Percentiles rank a stretch among this genome's conserved stretches.
Evolutionary conservation across 257 asterid species (phyloP).

Genomic region (Lithospermum erythrorhizon): DNA sequence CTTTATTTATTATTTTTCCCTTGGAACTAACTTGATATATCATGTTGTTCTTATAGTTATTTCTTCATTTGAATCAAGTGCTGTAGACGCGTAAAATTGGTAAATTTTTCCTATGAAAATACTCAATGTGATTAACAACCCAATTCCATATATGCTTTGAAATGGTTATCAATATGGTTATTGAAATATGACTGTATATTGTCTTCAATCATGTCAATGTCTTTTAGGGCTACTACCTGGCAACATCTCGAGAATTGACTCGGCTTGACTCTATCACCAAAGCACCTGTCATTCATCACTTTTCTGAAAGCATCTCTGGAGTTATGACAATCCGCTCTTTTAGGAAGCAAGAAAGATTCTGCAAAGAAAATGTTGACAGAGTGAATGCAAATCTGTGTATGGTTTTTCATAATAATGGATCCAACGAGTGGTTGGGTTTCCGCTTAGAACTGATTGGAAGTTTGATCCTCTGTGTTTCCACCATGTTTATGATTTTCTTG

Average conservation of each 20-base stretch:
- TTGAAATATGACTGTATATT: too few species aligned
- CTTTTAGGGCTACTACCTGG: constrained; percentile 77
- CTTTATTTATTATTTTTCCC: background rate
- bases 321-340: constrained; percentile 88
- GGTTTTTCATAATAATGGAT: constrained; percentile 88
- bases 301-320: constrained; percentile 91
- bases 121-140: background rate
- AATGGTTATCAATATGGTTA: background rate
- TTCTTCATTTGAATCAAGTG: too few species aligned
- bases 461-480: constrained; percentile 72
- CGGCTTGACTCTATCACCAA: constrained; percentile 89
- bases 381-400: constrained; percentile 71
- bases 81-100: too few species aligned
- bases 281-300: constrained; percentile 90
- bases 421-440: constrained; percentile 94
- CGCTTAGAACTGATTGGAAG: constrained; percentile 80
- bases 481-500: constrained; percentile 60
- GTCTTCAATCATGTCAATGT: background rate
- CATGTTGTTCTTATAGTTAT: too few species aligned
- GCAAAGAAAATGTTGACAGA: constrained; percentile 58
- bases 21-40: background rate
- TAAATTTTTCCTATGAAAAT: too few species aligned
- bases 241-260: constrained; percentile 87
- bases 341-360: constrained; percentile 60
- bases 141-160: background rate